Evolutionary conservation across 176 grass and related monocot genomes (phyloP).

Genomic region (Dactylis glomerata): DNA sequence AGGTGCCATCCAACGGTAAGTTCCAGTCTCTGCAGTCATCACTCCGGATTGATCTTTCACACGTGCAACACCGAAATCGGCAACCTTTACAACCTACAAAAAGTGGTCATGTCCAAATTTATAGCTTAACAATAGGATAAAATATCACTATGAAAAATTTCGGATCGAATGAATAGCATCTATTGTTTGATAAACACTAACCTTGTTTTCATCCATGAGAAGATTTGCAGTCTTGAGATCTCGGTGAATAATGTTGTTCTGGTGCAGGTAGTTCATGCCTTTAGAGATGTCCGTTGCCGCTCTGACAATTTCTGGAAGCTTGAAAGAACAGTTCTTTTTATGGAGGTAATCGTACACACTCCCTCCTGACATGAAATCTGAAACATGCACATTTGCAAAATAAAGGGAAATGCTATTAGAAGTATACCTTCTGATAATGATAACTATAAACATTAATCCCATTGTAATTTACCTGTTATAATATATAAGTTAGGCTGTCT

Average conservation of each 20-base stretch:
- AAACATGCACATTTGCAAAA: slow-evolving; percentile 23
- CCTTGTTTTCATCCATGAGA: slow-evolving; percentile 92
- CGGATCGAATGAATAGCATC: neutral
- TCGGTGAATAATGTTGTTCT: slow-evolving; percentile 81
- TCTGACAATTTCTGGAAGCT: slow-evolving; percentile 59
- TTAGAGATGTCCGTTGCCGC: slow-evolving; percentile 67
- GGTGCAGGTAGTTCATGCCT: slow-evolving; percentile 88
- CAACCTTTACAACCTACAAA: slow-evolving; percentile 78
- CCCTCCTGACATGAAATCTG: slow-evolving; percentile 84
- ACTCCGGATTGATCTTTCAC: slow-evolving; percentile 79
- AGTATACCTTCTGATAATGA: neutral
- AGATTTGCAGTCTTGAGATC: slow-evolving; percentile 89
- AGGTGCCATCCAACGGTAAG: slow-evolving; percentile 97
- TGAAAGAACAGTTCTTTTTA: slow-evolving; percentile 60
- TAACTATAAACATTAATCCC: neutral
- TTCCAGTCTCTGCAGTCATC: slow-evolving; percentile 98
- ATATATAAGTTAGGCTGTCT: slow-evolving; percentile 68
- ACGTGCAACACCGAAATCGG: slow-evolving; percentile 94
- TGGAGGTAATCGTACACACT: slow-evolving; percentile 74
- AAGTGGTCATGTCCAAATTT: neutral
- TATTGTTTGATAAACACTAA: slow-evolving; percentile 17
- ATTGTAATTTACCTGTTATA: slow-evolving; percentile 55
- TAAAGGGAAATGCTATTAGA: slow-evolving; percentile 3
- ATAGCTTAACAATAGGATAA: neutral
- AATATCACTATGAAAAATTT: neutral